Percentiles rank a stretch among this genome's conserved stretches.
phyloP scores from a whole-genome alignment of 2,329 filamentous ascomycete species.

The Fusarium setosum region DNA sequence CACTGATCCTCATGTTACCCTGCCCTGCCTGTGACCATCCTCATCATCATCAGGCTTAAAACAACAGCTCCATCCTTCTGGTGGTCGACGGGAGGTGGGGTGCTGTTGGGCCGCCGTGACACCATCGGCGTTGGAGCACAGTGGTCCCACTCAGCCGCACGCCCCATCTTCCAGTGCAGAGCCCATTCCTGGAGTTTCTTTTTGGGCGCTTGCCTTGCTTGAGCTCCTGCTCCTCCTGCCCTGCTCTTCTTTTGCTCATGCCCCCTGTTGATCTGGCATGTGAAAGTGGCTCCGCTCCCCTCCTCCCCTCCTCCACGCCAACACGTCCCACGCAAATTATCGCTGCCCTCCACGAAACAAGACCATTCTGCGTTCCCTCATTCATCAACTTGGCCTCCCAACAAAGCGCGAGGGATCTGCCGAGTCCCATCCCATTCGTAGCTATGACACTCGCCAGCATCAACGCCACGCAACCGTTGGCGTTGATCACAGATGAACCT shows the following conservation, averaged over 20 bases:
- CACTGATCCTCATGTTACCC: background rate
- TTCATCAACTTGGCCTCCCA: constrained; percentile 20
- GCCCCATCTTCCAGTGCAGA: constrained; percentile 7
- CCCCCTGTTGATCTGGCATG: constrained; percentile 41
- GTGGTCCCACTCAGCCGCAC: constrained; percentile 41
- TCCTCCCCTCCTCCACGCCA: constrained; percentile 10
- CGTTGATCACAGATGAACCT: constrained; percentile 17
- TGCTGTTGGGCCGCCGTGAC: constrained; percentile 37
- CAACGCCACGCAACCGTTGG: constrained; percentile 27
- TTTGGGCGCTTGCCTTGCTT: too few relatives aligned
- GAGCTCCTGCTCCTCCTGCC: constrained; percentile 2
- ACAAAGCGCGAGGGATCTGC: constrained; percentile 16
- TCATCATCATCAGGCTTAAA: too few relatives aligned
- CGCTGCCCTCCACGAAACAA: background rate
- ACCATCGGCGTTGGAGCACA: constrained; percentile 32
- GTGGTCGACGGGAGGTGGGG: constrained; percentile 30
- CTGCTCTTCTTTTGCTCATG: background rate
- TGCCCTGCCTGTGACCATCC: background rate
- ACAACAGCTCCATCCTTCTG: background rate
- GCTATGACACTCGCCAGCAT: constrained; percentile 14
- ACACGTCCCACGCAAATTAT: background rate
- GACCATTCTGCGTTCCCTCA: constrained; percentile 12
- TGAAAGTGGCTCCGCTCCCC: constrained; percentile 40
- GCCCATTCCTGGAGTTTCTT: constrained; percentile 30
- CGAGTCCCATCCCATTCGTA: background rate